phyloP scores from a whole-genome alignment of 2,329 filamentous ascomycete genomes.

The Rugonectria rugulosa region DNA sequence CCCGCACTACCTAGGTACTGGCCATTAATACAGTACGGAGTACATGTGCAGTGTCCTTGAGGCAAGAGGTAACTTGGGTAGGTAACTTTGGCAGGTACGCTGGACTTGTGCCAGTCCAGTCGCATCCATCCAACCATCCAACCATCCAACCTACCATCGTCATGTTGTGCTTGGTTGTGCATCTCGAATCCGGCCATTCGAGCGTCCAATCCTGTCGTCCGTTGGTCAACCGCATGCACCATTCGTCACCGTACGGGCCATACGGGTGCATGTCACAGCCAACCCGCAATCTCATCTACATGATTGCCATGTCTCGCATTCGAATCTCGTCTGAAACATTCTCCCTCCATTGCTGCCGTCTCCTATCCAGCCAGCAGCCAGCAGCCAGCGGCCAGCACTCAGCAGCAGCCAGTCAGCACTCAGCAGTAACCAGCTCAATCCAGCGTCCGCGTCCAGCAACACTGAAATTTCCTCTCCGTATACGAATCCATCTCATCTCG shows the following conservation, averaged over 20 bases:
- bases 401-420: no score
- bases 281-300: no score
- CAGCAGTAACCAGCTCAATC: background rate
- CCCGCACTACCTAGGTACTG: slow-evolving; percentile 13
- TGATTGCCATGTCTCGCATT: no score
- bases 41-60: background rate
- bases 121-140: no score
- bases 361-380: no score
- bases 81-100: no score
- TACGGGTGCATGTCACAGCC: background rate
- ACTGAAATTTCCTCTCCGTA: background rate
- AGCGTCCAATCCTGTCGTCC: no score
- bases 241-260: background rate
- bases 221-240: background rate
- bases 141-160: no score
- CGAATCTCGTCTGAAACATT: no score
- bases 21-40: background rate
- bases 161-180: slow-evolving; percentile 39
- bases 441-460: background rate
- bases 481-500: slow-evolving; percentile 1
- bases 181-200: slow-evolving; percentile 23
- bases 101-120: no score
- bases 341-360: background rate
- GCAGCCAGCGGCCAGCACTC: no score
- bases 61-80: no score